Evolutionary conservation across 306 rosid species (phyloP).

Genomic region (Sechiopsis laciniata): DNA sequence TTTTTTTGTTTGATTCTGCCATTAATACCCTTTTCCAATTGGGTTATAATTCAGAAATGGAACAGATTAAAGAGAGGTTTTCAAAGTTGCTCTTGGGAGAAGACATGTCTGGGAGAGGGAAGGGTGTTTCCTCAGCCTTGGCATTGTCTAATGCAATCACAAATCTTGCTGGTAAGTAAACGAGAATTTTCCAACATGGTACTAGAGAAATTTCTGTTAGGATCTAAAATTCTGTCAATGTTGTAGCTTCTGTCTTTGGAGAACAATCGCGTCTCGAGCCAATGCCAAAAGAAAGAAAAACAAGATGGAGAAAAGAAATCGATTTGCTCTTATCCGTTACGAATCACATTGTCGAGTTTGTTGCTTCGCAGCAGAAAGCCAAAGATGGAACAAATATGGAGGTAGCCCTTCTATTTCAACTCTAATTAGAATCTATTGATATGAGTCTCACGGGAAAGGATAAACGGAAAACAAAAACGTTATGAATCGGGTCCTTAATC

Average conservation of each 20-base stretch:
- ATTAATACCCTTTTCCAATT: slow-evolving; percentile 11
- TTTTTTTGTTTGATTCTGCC: not conserved
- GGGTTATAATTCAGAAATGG: slow-evolving; percentile 69
- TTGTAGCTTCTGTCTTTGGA: slow-evolving; percentile 86
- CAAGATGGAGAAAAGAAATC: slow-evolving; percentile 83
- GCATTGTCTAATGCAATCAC: slow-evolving; percentile 97
- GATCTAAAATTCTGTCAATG: not conserved
- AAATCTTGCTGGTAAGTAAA: slow-evolving; percentile 71
- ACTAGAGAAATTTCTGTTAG: not conserved
- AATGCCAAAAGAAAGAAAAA: slow-evolving; percentile 64
- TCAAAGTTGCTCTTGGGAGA: slow-evolving; percentile 84
- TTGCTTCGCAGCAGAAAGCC: slow-evolving; percentile 70
- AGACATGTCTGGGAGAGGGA: slow-evolving; percentile 98
- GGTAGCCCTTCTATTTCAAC: slow-evolving; percentile 32
- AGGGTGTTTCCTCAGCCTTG: slow-evolving; percentile 92
- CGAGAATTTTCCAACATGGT: not conserved
- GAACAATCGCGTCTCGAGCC: slow-evolving; percentile 85
- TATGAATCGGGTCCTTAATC: not conserved
- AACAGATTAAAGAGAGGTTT: slow-evolving; percentile 90
- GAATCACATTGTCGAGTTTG: slow-evolving; percentile 80
- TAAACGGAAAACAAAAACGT: too few relatives aligned
- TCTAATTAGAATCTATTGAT: not conserved
- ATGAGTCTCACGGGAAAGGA: too few relatives aligned
- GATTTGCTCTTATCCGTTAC: slow-evolving; percentile 84
- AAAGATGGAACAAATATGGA: slow-evolving; percentile 84